Conservation (phyloP, 805 yeast genomes). For the Kodamaea kaohsiungensis region DNA sequence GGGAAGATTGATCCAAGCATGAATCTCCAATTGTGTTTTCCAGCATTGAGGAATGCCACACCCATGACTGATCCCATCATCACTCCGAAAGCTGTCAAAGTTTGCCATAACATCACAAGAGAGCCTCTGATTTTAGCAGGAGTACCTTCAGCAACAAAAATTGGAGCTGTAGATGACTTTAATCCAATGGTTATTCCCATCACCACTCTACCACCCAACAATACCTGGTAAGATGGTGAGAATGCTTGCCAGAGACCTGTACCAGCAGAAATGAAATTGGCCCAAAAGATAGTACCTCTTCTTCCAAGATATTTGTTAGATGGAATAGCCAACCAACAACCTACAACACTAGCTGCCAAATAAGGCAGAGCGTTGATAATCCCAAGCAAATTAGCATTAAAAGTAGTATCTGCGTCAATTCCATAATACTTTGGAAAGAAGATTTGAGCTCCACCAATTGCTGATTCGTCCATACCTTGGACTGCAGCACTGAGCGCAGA, state of each 20-base stretch:
- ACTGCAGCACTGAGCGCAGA: slow-evolving; percentile 13
- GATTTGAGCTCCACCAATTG: slow-evolving; percentile 18
- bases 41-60: slow-evolving; percentile 11
- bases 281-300: slow-evolving; percentile 12
- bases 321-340: slow-evolving; percentile 10
- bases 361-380: slow-evolving; percentile 14
- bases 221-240: slow-evolving; percentile 5
- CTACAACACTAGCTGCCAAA: slow-evolving; percentile 13
- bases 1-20: slow-evolving; percentile 17
- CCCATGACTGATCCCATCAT: slow-evolving; percentile 16
- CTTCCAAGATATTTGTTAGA: slow-evolving; percentile 14
- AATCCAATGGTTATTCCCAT: slow-evolving; percentile 18
- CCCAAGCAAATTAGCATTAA: slow-evolving; percentile 15
- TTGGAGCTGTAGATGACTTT: slow-evolving; percentile 17
- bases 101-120: slow-evolving; percentile 18
- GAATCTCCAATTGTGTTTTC: slow-evolving; percentile 14
- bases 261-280: slow-evolving; percentile 12
- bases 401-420: slow-evolving; percentile 3
- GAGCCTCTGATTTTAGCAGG: slow-evolving; percentile 17
- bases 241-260: slow-evolving; percentile 19
- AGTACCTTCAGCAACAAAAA: slow-evolving; percentile 14
- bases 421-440: slow-evolving; percentile 8
- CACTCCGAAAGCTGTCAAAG: slow-evolving; percentile 19
- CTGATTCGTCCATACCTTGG: slow-evolving; percentile 19
- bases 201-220: slow-evolving; percentile 15